These are phyloP conservation scores for Plasmodium falciparum DNA, from an alignment of 169 alveolate species.

Conservation along the genomic window DNA sequence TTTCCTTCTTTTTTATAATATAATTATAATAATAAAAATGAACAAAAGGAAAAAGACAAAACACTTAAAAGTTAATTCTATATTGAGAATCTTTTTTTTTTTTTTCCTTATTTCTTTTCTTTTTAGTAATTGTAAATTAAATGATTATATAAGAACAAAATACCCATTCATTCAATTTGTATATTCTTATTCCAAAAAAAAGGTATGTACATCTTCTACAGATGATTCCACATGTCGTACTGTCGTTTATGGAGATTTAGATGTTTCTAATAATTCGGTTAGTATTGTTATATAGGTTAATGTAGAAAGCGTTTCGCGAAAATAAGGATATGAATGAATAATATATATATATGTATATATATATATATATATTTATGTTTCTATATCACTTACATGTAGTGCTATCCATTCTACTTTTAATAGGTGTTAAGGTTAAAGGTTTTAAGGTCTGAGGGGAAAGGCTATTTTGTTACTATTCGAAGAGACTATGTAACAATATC, in stretches of 20 bases:
- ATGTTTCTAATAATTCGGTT: slow-evolving; percentile 74
- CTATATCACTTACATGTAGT: neutral
- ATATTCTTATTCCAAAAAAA: slow-evolving; percentile 51
- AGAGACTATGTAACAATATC: slow-evolving; percentile 65
- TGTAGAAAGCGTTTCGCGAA: neutral
- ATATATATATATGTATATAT: slow-evolving; percentile 4
- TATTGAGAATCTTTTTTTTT: slow-evolving; percentile 2
- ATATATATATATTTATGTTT: slow-evolving; percentile 2
- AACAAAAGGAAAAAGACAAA: slow-evolving; percentile 8
- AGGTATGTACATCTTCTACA: slow-evolving; percentile 50
- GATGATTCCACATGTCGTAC: slow-evolving; percentile 66
- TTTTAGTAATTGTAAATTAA: slow-evolving; percentile 7
- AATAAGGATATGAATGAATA: neutral
- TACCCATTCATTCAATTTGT: slow-evolving; percentile 38
- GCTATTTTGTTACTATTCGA: slow-evolving; percentile 69
- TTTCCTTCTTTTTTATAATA: neutral
- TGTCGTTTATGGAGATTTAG: slow-evolving; percentile 52
- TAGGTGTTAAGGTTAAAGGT: slow-evolving; percentile 58
- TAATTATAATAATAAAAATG: neutral
- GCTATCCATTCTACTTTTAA: neutral
- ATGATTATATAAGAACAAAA: neutral
- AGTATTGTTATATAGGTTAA: neutral
- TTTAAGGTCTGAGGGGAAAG: slow-evolving; percentile 58
- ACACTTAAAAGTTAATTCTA: slow-evolving; percentile 6
- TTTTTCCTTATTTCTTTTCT: slow-evolving; percentile 12